phyloP scores from a whole-genome alignment of 768 basidiomycete species.

The Mycena leptocephala region DNA sequence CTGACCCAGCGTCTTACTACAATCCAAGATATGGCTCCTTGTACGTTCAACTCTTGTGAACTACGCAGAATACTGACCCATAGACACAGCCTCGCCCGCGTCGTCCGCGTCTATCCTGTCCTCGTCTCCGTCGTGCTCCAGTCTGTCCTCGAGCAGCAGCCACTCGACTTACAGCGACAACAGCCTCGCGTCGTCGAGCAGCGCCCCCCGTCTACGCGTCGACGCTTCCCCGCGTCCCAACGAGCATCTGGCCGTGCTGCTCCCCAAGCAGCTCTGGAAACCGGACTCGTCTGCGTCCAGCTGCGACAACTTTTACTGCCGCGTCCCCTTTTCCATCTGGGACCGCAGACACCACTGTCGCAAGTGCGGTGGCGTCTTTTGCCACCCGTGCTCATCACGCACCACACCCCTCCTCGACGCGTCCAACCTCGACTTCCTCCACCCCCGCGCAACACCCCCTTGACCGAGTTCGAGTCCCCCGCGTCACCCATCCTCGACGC shows the following conservation, averaged over 20 bases:
- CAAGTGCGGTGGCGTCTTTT: slow-evolving; percentile 88
- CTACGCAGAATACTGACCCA: background rate
- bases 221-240: slow-evolving; percentile 60
- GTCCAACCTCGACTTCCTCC: slow-evolving; percentile 78
- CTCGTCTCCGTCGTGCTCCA: slow-evolving; percentile 50
- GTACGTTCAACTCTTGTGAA: background rate
- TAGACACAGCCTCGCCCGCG: slow-evolving; percentile 32
- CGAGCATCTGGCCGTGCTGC: slow-evolving; percentile 85
- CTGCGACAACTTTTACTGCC: slow-evolving; percentile 86
- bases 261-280: slow-evolving; percentile 84
- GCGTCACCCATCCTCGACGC: slow-evolving; percentile 68
- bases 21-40: background rate
- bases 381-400: slow-evolving; percentile 72
- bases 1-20: background rate
- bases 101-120: slow-evolving; percentile 49
- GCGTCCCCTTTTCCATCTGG: slow-evolving; percentile 74
- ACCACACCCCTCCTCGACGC: slow-evolving; percentile 80
- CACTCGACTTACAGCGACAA: slow-evolving; percentile 38
- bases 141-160: slow-evolving; percentile 26
- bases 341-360: slow-evolving; percentile 90
- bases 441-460: slow-evolving; percentile 81
- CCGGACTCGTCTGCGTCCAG: slow-evolving; percentile 72
- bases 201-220: slow-evolving; percentile 49
- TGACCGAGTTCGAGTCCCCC: slow-evolving; percentile 72
- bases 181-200: slow-evolving; percentile 50